Percentiles rank a stretch among this genome's conserved stretches.
Evolutionary conservation across 208 protist species (phyloP).

Genomic region (Sergeia podlipaevii): DNA sequence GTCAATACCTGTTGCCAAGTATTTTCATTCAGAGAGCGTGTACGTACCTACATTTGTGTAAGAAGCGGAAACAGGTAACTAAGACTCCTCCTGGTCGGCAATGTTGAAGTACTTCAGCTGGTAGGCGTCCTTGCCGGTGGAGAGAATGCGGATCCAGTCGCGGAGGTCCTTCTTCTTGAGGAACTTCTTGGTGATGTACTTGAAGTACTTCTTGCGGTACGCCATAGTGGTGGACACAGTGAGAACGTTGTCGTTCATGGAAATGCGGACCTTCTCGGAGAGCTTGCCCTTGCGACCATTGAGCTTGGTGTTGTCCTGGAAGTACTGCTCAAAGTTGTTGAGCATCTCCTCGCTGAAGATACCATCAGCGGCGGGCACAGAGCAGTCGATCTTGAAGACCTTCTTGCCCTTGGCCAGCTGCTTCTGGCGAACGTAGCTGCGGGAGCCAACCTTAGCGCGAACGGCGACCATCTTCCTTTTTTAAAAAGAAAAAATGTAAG

Average conservation of each 20-base stretch:
- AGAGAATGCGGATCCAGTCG: slow-evolving; percentile 97
- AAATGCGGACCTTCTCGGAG: slow-evolving; percentile 87
- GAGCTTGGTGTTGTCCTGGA: slow-evolving; percentile 97
- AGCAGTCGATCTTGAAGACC: slow-evolving; percentile 84
- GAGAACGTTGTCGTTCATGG: slow-evolving; percentile 91
- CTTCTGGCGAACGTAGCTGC: slow-evolving; percentile 76
- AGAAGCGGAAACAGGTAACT: too few relatives aligned
- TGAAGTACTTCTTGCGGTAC: slow-evolving; percentile 99
- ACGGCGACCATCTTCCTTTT: slow-evolving; percentile 79
- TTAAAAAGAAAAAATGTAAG: slow-evolving; percentile 16
- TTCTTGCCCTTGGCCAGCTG: slow-evolving; percentile 89
- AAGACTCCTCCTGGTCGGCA: slow-evolving; percentile 92
- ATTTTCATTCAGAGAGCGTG: too few relatives aligned
- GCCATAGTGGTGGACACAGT: slow-evolving; percentile 85
- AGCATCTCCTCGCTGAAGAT: slow-evolving; percentile 87
- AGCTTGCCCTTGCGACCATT: slow-evolving; percentile 97
- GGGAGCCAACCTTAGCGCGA: slow-evolving; percentile 88
- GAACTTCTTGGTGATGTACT: slow-evolving; percentile 99
- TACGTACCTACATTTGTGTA: too few relatives aligned
- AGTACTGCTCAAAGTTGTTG: slow-evolving; percentile 94
- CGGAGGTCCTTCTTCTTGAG: slow-evolving; percentile 98
- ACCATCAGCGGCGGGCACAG: slow-evolving; percentile 49
- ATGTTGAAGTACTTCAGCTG: slow-evolving; percentile 99
- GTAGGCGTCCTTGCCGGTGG: slow-evolving; percentile 95
- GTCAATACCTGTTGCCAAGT: too few relatives aligned